phyloP scores from a whole-genome alignment of 768 basidiomycete species.

The Obba rivulosa region DNA sequence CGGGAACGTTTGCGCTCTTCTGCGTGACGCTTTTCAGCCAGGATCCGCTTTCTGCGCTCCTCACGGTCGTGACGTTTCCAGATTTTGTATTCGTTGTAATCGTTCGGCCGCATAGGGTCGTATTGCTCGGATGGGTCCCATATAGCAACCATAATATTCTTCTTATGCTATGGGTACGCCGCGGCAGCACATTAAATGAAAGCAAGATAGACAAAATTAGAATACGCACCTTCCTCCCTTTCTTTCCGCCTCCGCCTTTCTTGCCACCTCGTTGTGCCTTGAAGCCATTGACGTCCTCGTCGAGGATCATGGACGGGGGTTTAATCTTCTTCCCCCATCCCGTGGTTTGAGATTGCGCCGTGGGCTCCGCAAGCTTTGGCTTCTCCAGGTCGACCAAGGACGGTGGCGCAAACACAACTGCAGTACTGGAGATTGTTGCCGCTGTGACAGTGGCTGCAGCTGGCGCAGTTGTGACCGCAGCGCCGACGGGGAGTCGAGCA shows the following conservation, averaged over 20 bases:
- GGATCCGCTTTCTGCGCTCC: conserved; percentile 60
- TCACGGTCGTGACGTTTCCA: conserved; percentile 76
- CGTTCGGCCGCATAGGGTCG: conserved; percentile 80
- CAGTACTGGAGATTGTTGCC: conserved; percentile 44
- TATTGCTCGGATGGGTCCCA: conserved; percentile 83
- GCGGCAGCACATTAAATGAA: conserved; percentile 1
- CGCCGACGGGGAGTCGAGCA: conserved; percentile 57
- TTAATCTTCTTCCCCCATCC: conserved; percentile 89
- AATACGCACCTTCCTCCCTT: conserved; percentile 47
- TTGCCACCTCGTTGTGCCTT: conserved; percentile 52
- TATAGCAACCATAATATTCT: conserved; percentile 42
- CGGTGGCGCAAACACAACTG: conserved; percentile 69
- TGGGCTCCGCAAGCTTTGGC: conserved; percentile 26
- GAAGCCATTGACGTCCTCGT: conserved; percentile 86
- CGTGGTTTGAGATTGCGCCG: conserved; percentile 35
- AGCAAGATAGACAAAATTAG: background rate
- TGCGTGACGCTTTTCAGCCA: conserved; percentile 31
- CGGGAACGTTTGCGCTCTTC: conserved; percentile 48
- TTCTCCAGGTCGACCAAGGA: conserved; percentile 37
- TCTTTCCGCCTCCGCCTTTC: conserved; percentile 45
- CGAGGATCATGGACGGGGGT: conserved; percentile 85
- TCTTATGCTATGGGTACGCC: conserved; percentile 43
- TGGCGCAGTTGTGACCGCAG: conserved; percentile 38
- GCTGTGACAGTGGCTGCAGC: conserved; percentile 14
- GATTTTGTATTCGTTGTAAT: conserved; percentile 82